Conservation (phyloP, 2,329 filamentous ascomycete species). For the Trichoderma gracile region DNA sequence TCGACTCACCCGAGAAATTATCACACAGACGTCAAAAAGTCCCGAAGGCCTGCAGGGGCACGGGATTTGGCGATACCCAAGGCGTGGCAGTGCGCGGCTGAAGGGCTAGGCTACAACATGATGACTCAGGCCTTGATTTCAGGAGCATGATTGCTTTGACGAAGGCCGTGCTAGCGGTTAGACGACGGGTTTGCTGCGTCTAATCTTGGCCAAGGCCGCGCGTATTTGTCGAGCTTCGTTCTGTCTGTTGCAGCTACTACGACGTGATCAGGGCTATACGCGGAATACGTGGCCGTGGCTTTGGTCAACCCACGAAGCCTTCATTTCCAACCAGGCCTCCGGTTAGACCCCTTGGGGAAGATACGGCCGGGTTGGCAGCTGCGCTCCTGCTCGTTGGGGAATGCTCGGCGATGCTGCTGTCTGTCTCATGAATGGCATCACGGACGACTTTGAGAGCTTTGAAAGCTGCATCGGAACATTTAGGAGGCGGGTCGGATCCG, state of each 20-base stretch:
- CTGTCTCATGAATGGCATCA: conserved; percentile 7
- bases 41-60: conserved; percentile 1
- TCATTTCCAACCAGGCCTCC: conserved; percentile 22
- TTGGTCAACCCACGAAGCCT: neutral
- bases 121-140: conserved; percentile 21
- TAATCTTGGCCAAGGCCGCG: neutral
- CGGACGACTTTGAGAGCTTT: neutral
- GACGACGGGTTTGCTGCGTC: neutral
- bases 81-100: conserved; percentile 25
- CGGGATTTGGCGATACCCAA: conserved; percentile 10
- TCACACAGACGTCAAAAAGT: conserved; percentile 4
- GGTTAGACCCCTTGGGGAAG: conserved; percentile 14
- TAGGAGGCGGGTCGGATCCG: conserved; percentile 18
- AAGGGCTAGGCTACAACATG: conserved; percentile 23
- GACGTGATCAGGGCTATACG: neutral
- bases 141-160: neutral
- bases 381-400: neutral
- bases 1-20: conserved; percentile 16
- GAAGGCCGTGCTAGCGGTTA: conserved; percentile 1
- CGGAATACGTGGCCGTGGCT: conserved; percentile 4
- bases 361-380: neutral
- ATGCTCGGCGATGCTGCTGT: neutral
- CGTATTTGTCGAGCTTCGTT: conserved; percentile 8
- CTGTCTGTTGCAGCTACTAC: neutral
- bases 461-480: conserved; percentile 15